Conservation (phyloP, 2,329 filamentous ascomycete genomes). For the Triangularia verruculosa region DNA sequence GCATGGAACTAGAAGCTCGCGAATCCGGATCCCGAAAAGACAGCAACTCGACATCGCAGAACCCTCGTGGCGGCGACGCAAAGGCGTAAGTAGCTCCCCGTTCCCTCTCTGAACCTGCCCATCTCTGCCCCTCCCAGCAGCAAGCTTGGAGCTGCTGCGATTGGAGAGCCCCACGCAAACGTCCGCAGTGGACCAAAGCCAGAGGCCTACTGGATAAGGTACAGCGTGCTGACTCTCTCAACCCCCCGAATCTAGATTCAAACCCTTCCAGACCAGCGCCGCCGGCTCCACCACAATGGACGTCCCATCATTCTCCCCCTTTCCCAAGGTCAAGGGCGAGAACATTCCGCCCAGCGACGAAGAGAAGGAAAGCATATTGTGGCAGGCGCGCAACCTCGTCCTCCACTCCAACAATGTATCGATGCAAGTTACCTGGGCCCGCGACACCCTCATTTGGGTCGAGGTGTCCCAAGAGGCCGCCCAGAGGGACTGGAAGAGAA, state of each 20-base stretch:
- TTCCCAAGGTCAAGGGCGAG: conserved; percentile 80
- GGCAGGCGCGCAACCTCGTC: conserved; percentile 77
- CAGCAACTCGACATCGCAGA: conserved; percentile 19
- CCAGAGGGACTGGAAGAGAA: conserved; percentile 54
- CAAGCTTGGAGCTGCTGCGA: neutral
- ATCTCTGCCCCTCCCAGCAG: neutral
- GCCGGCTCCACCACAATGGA: conserved; percentile 45
- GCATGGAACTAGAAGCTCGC: conserved; percentile 78
- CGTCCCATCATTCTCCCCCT: conserved; percentile 82
- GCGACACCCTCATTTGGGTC: conserved; percentile 85
- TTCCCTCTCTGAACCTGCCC: conserved; percentile 10
- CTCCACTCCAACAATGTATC: conserved; percentile 91
- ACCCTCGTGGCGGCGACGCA: conserved; percentile 22
- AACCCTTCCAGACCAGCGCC: conserved; percentile 42
- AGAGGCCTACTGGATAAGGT: conserved; percentile 16
- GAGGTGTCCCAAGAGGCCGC: conserved; percentile 79
- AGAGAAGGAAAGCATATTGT: conserved; percentile 86
- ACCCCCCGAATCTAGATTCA: conserved; percentile 33
- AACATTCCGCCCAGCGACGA: conserved; percentile 93
- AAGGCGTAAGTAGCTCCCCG: conserved; percentile 24
- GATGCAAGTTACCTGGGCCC: conserved; percentile 95
- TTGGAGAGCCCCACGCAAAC: conserved; percentile 2
- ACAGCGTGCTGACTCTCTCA: neutral
- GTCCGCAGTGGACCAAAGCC: conserved; percentile 15
- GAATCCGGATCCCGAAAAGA: conserved; percentile 42